Conservation (phyloP, 768 basidiomycete genomes). For the Suillus spraguei region DNA sequence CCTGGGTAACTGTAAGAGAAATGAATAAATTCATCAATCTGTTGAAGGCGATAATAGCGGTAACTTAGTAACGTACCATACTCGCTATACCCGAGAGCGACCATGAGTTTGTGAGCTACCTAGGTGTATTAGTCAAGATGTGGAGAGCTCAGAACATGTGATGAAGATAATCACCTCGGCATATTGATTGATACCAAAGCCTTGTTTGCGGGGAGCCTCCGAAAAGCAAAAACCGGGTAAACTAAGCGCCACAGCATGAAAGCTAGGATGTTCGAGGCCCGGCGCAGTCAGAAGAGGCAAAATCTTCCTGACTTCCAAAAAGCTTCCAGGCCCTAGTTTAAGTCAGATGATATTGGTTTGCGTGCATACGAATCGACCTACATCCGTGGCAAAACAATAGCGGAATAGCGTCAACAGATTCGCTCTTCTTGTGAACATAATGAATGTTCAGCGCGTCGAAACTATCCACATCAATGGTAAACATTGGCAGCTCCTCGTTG, state of each 20-base stretch:
- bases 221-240: constrained; percentile 52
- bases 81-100: constrained; percentile 36
- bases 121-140: constrained; percentile 23
- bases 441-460: constrained; percentile 55
- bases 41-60: neutral
- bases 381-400: constrained; percentile 66
- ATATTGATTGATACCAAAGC: constrained; percentile 50
- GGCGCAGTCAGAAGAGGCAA: constrained; percentile 46
- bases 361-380: constrained; percentile 10
- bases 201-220: constrained; percentile 52
- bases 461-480: constrained; percentile 51
- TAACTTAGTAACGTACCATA: constrained; percentile 8
- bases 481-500: constrained; percentile 37
- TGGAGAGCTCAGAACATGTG: neutral
- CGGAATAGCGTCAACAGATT: constrained; percentile 49
- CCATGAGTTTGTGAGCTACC: constrained; percentile 52
- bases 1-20: constrained; percentile 42
- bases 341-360: neutral
- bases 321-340: constrained; percentile 59
- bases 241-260: constrained; percentile 57
- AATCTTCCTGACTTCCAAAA: constrained; percentile 59
- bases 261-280: constrained; percentile 49
- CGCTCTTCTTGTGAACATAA: constrained; percentile 58
- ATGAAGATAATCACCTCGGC: constrained; percentile 46
- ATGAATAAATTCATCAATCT: neutral